Evolutionary conservation across 177 flowering plant species (phyloP).

Genomic region (Vitis hybrid): DNA sequence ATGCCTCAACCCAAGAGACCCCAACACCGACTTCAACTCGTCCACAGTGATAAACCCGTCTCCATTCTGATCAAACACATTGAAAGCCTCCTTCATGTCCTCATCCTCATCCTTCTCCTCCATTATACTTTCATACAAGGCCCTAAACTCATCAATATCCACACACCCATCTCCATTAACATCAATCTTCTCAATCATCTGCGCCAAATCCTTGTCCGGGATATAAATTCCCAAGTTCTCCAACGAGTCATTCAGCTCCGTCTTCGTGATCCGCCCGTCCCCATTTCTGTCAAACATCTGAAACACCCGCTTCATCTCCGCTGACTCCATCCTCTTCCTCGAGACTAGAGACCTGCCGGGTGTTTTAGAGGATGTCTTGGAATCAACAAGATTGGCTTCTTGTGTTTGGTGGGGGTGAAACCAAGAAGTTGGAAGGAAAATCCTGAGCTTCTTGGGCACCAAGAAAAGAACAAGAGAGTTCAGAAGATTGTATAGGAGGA

Average conservation of each 20-base stretch:
- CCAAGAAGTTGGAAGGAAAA: constrained; percentile 34
- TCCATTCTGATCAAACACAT: constrained; percentile 54
- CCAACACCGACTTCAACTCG: constrained; percentile 46
- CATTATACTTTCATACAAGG: constrained; percentile 37
- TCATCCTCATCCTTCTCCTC: constrained; percentile 41
- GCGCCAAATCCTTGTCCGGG: constrained; percentile 49
- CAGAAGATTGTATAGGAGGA: constrained; percentile 40
- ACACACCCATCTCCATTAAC: constrained; percentile 72
- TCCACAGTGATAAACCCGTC: constrained; percentile 59
- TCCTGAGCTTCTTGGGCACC: constrained; percentile 38
- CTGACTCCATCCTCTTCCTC: constrained; percentile 37
- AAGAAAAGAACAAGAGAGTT: constrained; percentile 34
- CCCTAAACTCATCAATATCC: constrained; percentile 60
- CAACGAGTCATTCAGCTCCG: constrained; percentile 60
- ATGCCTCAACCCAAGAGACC: constrained; percentile 48
- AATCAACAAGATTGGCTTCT: not conserved
- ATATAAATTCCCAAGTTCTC: constrained; percentile 64
- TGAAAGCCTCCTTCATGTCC: constrained; percentile 59
- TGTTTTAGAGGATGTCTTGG: not conserved
- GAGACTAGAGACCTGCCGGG: not conserved
- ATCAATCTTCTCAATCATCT: constrained; percentile 67
- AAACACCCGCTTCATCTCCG: constrained; percentile 63
- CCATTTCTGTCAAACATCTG: constrained; percentile 78
- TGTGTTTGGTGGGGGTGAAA: constrained; percentile 6
- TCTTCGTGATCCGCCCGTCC: constrained; percentile 63